Percentiles rank a stretch among this genome's conserved stretches.
These are phyloP conservation scores for Nicotiana otophora DNA, from an alignment of 257 asterid species.

Conservation along the genomic window DNA sequence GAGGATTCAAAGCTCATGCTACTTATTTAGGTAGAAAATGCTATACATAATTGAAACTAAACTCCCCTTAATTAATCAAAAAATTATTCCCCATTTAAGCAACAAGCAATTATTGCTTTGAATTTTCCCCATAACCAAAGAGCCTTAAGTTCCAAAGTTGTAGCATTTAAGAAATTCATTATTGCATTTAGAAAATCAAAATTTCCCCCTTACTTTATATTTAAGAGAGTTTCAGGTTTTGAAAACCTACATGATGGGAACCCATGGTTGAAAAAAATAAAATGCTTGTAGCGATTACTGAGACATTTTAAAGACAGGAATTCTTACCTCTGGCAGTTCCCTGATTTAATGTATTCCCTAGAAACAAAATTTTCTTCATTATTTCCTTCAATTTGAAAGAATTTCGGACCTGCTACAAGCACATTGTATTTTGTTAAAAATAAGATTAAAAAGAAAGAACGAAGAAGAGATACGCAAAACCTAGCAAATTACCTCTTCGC, in stretches of 20 bases:
- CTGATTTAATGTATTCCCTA: slow-evolving; percentile 90
- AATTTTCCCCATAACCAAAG: background rate
- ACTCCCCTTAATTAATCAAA: background rate
- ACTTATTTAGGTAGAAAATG: background rate
- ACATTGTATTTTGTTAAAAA: slow-evolving; percentile 13
- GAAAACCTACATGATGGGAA: background rate
- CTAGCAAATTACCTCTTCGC: slow-evolving; percentile 15
- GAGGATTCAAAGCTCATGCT: background rate
- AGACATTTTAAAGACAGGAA: slow-evolving; percentile 6
- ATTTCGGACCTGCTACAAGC: slow-evolving; percentile 63
- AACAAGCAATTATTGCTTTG: background rate
- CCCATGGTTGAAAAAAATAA: background rate
- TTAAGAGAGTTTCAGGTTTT: background rate
- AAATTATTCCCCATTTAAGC: background rate
- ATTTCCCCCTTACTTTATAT: background rate
- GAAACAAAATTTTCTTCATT: slow-evolving; percentile 74
- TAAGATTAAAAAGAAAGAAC: slow-evolving; percentile 11
- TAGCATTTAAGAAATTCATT: background rate
- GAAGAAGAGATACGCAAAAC: background rate
- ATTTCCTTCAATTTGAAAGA: slow-evolving; percentile 87
- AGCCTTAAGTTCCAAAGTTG: background rate
- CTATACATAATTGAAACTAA: background rate
- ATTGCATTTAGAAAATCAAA: background rate
- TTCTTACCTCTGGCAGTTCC: slow-evolving; percentile 98
- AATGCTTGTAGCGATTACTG: background rate